Base-by-base conservation (phyloP, 441 rosid genomes). In the Populus hybrid region DNA sequence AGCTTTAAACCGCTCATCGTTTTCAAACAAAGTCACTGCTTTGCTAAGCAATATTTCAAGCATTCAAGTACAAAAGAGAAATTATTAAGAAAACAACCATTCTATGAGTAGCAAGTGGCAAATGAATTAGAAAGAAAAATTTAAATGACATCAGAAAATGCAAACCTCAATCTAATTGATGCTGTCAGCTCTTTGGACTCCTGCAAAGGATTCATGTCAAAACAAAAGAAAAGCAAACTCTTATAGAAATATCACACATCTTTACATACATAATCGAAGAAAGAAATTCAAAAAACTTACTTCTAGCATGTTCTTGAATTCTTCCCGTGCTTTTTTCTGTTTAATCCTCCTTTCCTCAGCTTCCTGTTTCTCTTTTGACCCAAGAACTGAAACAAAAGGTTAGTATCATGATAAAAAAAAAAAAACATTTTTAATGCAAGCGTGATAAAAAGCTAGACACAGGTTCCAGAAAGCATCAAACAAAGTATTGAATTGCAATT, bases 291-390 rank as follows among this genome's bases (percentile, higher is more conserved):
- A 81, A 63, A n/a, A 82, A 79, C 89, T 77, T 84, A 95, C 99
- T 86, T 94, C 99, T 67, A 97, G 85, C 99, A 97, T 97, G 79
- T 91, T 92, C 63, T 82, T 89, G 83, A 91, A 97, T 71, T 92
- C 98, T 84, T 94, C 99, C 70, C 92, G 87, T 16, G 99, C 97
- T 87, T 92, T 92, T 87, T 94, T 97, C 90, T 90, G 98, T 84
- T 89, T 97, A 82, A 78, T 69, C 46, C 98, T 96, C 85, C 94
- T 93, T 85, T 94, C 98, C 86, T 93, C 99, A 67, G 97, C 97
- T 83, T 97, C 99, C 78, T 89, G 85, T 79, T 97, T 97, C 81
- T 93, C 79, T 95, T 92, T 85, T 97, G 98, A 85, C 97, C 97
- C 88, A 97, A 86, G 85, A 85, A 94, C 98, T 95, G 83, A 28